Evolutionary conservation across 805 yeast genomes (phyloP), one percentile per base, ranked within the genome.

Genomic region (Lipomyces japonicus): DNA sequence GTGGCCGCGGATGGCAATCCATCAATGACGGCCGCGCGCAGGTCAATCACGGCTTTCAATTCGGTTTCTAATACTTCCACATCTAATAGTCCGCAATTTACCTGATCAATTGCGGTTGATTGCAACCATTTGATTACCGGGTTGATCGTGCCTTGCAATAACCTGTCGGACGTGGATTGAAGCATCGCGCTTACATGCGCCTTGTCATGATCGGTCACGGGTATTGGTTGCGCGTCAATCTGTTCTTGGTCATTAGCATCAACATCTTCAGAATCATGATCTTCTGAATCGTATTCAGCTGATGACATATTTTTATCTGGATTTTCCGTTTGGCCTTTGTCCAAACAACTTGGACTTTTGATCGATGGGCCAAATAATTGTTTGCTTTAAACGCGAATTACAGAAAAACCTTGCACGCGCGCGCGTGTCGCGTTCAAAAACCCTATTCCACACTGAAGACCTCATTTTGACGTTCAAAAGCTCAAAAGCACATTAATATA

Each of bases 231-330:
- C 14, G 10, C 35, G 30, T 44, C 42, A 25, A 36, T 7, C 24
- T 24, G 42, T 25, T 42, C 38, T 7, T 6, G 28, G 10, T 12
- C 30, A 5, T 46, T 39, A n/a, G 26, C 25, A 42, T 23, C 39
- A 14, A 24, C 26, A 22, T 14, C 24, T 5, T 14, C 49, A 3
- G 10, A 23, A 9, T 23, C 37, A n/a, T 43, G 22, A 10, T 44
- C 47, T 28, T 44, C 36, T 23, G 77, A 67, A 4, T 76, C 75
- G 48, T 78, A 80, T 57, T 81, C 87, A 12, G 37, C 9, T n/a
- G 37, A 58, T 22, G 38, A 22, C 38, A 31, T 16, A 39, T 39
- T 21, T 38, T 12, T n/a, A 37, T 21, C 37, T 34, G 22, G 21
- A 36, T 18, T n/a, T n/a, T n/a, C n/a, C n/a, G n/a, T n/a, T n/a